Evolutionary conservation across 345 rosid species (phyloP).

Genomic region (Microthlaspi erraticum): DNA sequence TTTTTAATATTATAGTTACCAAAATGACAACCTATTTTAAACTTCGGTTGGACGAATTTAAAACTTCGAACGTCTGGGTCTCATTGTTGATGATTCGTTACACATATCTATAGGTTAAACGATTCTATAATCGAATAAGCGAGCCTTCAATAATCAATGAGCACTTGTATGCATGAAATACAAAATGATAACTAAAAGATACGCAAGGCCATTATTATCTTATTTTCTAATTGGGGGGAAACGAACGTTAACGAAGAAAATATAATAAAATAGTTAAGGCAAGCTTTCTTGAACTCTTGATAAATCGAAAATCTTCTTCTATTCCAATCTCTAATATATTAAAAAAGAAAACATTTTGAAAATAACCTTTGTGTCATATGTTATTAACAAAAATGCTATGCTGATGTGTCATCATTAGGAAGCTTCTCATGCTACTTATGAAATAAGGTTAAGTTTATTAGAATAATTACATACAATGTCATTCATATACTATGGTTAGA

Average conservation of each 20-base stretch:
- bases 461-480: no score
- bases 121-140: neutral
- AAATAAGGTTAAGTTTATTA: no score
- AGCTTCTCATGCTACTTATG: no score
- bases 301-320: no score
- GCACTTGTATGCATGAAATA: slow-evolving; percentile 5
- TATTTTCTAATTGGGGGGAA: neutral
- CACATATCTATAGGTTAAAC: neutral
- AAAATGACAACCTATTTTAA: neutral
- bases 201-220: neutral
- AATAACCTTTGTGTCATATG: no score
- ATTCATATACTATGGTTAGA: no score
- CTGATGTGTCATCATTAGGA: no score
- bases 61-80: neutral
- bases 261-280: neutral
- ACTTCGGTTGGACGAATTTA: neutral
- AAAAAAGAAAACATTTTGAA: no score
- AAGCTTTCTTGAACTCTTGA: slow-evolving; percentile 17
- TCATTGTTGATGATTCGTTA: slow-evolving; percentile 1
- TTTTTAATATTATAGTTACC: no score
- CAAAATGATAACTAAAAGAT: neutral
- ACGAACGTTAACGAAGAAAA: neutral
- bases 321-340: no score
- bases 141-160: slow-evolving; percentile 8
- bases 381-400: no score